A percentile compares a stretch with the other conserved stretches of the same genome.
phyloP scores from a whole-genome alignment of 108 stramenopile species.

The Aurantiochytrium sp. region DNA sequence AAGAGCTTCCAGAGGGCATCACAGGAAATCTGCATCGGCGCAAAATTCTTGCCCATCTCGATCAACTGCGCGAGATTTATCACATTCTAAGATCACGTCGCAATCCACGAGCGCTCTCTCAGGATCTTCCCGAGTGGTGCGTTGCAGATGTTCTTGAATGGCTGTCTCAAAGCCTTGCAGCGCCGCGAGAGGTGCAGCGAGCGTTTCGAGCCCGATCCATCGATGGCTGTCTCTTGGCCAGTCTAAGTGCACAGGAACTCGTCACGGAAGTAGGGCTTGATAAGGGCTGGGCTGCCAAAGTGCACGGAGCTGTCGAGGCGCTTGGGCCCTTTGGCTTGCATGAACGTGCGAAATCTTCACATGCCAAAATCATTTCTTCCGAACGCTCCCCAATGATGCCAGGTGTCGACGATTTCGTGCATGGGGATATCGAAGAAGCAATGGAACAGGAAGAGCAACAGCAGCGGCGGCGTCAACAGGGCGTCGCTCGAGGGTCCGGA shows the following conservation, averaged over 20 bases:
- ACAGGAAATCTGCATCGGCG: background rate
- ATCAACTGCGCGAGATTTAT: background rate
- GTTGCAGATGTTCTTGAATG: background rate
- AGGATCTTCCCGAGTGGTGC: background rate
- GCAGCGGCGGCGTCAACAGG: background rate
- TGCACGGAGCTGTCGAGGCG: background rate
- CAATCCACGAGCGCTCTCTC: background rate
- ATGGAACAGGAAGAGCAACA: background rate
- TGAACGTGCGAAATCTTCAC: too few species aligned
- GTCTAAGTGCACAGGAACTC: background rate
- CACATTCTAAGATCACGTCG: background rate
- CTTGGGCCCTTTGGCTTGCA: too few species aligned
- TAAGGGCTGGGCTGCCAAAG: background rate
- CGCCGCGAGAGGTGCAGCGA: background rate
- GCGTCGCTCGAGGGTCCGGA: background rate
- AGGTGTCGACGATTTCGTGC: too few species aligned
- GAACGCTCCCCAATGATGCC: too few species aligned
- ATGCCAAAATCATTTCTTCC: too few species aligned
- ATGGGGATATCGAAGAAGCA: too few species aligned
- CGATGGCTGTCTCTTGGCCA: background rate
- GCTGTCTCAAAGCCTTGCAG: background rate
- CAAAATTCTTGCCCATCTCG: background rate
- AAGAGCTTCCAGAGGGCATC: background rate
- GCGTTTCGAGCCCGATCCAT: background rate
- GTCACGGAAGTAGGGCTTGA: background rate